These are phyloP conservation scores for Xylaria grammica DNA, from an alignment of 495 filamentous ascomycete species.

Conservation along the genomic window DNA sequence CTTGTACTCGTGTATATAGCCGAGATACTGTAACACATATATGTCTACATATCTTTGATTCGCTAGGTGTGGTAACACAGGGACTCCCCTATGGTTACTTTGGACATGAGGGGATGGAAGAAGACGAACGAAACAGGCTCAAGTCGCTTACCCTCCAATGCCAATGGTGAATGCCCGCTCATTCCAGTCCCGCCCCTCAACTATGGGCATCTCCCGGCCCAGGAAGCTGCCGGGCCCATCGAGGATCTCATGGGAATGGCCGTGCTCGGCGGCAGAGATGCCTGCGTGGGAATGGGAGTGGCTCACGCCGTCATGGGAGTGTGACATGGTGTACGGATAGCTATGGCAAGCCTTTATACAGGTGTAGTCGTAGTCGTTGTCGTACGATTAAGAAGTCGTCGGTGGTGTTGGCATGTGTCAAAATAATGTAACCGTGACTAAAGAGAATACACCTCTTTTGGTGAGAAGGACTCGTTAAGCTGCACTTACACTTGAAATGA, in stretches of 20 bases:
- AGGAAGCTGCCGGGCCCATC: conserved; percentile 90
- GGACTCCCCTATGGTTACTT: neutral
- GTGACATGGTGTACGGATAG: conserved; percentile 26
- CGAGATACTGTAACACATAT: conserved; percentile 4
- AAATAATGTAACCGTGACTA: conserved; percentile 7
- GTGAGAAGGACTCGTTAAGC: neutral
- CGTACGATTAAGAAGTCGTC: too few relatives aligned
- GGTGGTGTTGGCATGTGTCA: conserved; percentile 13
- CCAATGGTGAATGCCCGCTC: conserved; percentile 94
- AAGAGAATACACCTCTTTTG: neutral
- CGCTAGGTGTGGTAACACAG: neutral
- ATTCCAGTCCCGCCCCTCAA: conserved; percentile 85
- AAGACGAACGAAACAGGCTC: neutral
- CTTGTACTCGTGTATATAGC: neutral
- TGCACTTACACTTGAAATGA: conserved; percentile 1
- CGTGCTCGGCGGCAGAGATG: conserved; percentile 75
- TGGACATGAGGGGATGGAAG: too few relatives aligned
- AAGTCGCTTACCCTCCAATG: conserved; percentile 82
- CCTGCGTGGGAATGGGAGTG: conserved; percentile 66
- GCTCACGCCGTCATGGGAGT: conserved; percentile 64
- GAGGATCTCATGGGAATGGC: conserved; percentile 94
- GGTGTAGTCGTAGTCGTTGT: too few relatives aligned
- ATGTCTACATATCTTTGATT: conserved; percentile 5
- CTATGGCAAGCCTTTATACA: too few relatives aligned
- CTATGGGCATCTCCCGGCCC: conserved; percentile 90